phyloP scores from a whole-genome alignment of 2,329 filamentous ascomycete species.

The Diaporthe citriasiana region DNA sequence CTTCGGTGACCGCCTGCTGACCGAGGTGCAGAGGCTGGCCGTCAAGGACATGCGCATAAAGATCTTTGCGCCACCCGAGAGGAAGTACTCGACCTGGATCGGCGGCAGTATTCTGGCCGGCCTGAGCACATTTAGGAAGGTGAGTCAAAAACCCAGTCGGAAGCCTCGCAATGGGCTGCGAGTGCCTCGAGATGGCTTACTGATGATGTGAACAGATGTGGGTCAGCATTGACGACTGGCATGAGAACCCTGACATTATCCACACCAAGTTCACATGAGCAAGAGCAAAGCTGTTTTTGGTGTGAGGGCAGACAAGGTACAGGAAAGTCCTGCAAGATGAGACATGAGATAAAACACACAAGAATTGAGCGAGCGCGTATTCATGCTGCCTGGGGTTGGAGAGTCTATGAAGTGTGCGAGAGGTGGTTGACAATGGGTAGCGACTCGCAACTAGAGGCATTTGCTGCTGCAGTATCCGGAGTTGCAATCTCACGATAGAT shows the following conservation, averaged over 20 bases:
- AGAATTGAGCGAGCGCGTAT: slow-evolving; percentile 31
- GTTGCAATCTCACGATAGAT: slow-evolving; percentile 42
- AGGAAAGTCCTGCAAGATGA: slow-evolving; percentile 6
- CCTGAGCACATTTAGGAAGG: slow-evolving; percentile 98
- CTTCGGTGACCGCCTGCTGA: slow-evolving; percentile 91
- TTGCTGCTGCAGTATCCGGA: slow-evolving; percentile 39
- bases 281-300: not conserved
- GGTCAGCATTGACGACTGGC: slow-evolving; percentile 99
- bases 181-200: not conserved
- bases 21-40: slow-evolving; percentile 92
- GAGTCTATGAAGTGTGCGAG: slow-evolving; percentile 2
- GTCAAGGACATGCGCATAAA: slow-evolving; percentile 99
- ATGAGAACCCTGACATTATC: slow-evolving; percentile 99
- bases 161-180: not conserved
- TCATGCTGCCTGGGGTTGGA: slow-evolving; percentile 15
- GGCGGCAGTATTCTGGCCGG: slow-evolving; percentile 97
- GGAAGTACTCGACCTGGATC: slow-evolving; percentile 99
- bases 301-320: not conserved
- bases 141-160: slow-evolving; percentile 57
- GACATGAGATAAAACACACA: not conserved
- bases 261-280: slow-evolving; percentile 93
- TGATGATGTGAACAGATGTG: slow-evolving; percentile 81
- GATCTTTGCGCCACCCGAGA: slow-evolving; percentile 97
- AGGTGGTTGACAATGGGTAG: slow-evolving; percentile 33
- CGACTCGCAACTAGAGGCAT: slow-evolving; percentile 37